Evolutionary conservation across 805 yeast genomes (phyloP).

Genomic region (Yamadazyma paraphyllophila): DNA sequence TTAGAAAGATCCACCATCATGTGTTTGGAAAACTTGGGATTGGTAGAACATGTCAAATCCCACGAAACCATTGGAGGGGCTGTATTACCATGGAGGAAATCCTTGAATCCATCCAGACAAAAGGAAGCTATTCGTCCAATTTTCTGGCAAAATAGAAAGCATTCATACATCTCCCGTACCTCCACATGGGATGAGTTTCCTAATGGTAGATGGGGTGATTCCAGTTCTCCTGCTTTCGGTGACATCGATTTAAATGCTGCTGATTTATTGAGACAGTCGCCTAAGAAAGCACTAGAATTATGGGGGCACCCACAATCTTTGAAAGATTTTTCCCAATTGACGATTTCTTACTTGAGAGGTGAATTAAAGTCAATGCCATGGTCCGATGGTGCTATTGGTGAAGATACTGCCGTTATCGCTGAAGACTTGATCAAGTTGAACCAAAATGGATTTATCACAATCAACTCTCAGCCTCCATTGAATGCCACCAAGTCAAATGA

Average conservation of each 20-base stretch:
- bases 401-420: conserved; percentile 66
- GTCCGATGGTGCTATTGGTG: conserved; percentile 87
- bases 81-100: conserved; percentile 84
- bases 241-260: conserved; percentile 81
- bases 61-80: conserved; percentile 40
- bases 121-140: conserved; percentile 89
- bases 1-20: conserved; percentile 86
- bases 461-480: conserved; percentile 93
- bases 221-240: conserved; percentile 95
- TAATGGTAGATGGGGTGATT: conserved; percentile 98
- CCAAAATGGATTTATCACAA: conserved; percentile 66
- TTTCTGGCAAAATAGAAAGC: conserved; percentile 93
- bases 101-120: conserved; percentile 74
- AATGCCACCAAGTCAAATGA: conserved; percentile 76
- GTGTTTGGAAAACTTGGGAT: conserved; percentile 73
- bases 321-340: conserved; percentile 60
- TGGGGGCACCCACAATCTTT: conserved; percentile 81
- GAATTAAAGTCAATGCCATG: conserved; percentile 79
- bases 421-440: conserved; percentile 63
- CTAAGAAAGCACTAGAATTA: conserved; percentile 72
- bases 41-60: conserved; percentile 46
- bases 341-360: conserved; percentile 70
- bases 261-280: conserved; percentile 76
- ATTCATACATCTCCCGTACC: conserved; percentile 84
- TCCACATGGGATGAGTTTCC: conserved; percentile 98